Evolutionary conservation across 768 basidiomycete genomes (phyloP).

Genomic region (Termitomyces sp.): DNA sequence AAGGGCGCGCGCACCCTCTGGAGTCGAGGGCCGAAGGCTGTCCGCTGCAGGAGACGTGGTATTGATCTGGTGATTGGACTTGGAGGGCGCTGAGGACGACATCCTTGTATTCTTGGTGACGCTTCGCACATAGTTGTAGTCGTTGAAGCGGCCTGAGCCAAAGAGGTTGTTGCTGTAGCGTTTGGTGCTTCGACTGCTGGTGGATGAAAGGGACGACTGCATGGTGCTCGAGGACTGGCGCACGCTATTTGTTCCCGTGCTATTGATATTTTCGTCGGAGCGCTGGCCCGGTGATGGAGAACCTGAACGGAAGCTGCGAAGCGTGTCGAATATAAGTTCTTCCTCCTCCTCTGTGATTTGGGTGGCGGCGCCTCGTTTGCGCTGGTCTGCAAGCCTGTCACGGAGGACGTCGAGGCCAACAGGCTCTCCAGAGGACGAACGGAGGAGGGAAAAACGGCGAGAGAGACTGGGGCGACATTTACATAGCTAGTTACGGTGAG

Average conservation of each 20-base stretch:
- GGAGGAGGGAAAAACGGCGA: conserved; percentile 77
- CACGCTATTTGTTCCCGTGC: conserved; percentile 10
- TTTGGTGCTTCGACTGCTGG: conserved; percentile 47
- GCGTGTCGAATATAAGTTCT: conserved; percentile 74
- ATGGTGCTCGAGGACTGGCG: conserved; percentile 26
- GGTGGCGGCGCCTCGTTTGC: conserved; percentile 60
- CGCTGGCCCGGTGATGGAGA: conserved; percentile 18
- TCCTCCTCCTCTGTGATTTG: conserved; percentile 80
- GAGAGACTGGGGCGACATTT: conserved; percentile 50
- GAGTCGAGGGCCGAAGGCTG: conserved; percentile 48
- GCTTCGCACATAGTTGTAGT: conserved; percentile 65
- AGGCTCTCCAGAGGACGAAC: conserved; percentile 60
- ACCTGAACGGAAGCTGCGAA: conserved; percentile 31
- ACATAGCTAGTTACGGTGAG: neutral
- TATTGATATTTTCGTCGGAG: conserved; percentile 28
- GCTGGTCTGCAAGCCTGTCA: conserved; percentile 67
- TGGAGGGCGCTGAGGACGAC: conserved; percentile 44
- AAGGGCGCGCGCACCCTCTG: conserved; percentile 36
- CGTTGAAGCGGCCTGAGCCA: conserved; percentile 72
- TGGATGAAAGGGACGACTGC: conserved; percentile 32
- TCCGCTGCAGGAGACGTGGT: conserved; percentile 19
- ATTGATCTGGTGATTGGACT: conserved; percentile 25
- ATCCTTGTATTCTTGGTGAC: conserved; percentile 38
- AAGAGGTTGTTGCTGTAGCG: conserved; percentile 86
- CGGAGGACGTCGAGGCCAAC: conserved; percentile 61